These are phyloP conservation scores for Cryphonectria japonica DNA, from an alignment of 2,329 filamentous ascomycete species.

Conservation along the genomic window DNA sequence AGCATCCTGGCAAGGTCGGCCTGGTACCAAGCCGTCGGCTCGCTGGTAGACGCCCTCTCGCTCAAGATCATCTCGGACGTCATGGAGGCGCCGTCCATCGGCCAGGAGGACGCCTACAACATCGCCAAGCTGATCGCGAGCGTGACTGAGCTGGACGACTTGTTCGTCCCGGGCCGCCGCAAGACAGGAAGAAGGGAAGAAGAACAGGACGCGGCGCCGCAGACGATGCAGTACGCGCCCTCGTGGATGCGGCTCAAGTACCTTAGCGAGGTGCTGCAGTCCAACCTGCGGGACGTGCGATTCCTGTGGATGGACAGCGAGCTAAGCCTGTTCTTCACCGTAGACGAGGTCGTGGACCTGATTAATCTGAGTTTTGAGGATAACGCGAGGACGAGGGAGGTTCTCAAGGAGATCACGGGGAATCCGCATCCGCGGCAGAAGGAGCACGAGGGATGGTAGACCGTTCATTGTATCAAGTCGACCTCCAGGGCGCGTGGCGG, in stretches of 20 bases:
- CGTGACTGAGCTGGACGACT: slow-evolving; percentile 61
- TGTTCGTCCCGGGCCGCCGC: slow-evolving; percentile 56
- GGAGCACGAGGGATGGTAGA: slow-evolving; percentile 23
- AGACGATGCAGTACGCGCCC: slow-evolving; percentile 63
- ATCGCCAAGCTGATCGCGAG: slow-evolving; percentile 62
- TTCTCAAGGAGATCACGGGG: slow-evolving; percentile 60
- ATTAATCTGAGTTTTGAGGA: slow-evolving; percentile 67
- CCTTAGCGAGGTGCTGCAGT: slow-evolving; percentile 67
- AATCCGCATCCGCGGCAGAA: slow-evolving; percentile 48
- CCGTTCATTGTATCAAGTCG: not conserved
- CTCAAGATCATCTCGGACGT: slow-evolving; percentile 65
- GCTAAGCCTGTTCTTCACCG: slow-evolving; percentile 65
- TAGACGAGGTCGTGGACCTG: slow-evolving; percentile 64
- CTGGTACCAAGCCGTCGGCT: slow-evolving; percentile 66
- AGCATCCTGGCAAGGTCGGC: slow-evolving; percentile 61
- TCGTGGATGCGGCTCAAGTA: slow-evolving; percentile 68
- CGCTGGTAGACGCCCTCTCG: slow-evolving; percentile 61
- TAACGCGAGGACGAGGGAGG: slow-evolving; percentile 61
- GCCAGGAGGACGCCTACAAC: slow-evolving; percentile 66
- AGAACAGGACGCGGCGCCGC: slow-evolving; percentile 47
- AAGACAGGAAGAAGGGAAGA: slow-evolving; percentile 33
- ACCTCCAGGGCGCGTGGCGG: not conserved
- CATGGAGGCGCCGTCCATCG: slow-evolving; percentile 63
- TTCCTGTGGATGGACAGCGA: slow-evolving; percentile 70
- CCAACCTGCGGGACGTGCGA: slow-evolving; percentile 65